Evolutionary conservation across 768 basidiomycete species (phyloP), one percentile per base, ranked within the genome.

Genomic region (Collybia mongolica): DNA sequence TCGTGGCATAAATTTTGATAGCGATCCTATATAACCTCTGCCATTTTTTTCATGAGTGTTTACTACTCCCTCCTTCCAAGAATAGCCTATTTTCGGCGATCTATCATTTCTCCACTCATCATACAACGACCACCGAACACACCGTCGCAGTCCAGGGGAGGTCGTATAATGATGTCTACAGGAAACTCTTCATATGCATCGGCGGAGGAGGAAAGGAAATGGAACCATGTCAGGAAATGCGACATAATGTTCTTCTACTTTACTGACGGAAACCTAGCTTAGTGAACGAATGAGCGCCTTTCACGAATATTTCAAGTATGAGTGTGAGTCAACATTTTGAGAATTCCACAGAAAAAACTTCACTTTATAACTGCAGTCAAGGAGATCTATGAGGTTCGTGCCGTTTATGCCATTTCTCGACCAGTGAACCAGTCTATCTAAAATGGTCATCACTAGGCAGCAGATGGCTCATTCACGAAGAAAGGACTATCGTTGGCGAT

Each of bases 391-490:
- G 48, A 49, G 28, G 48, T 42, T 15, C 11, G 39, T 22, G 29
- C 28, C 11, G 15, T 41, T 12, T 14, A 19, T n/a, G n/a, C n/a
- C n/a, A n/a, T 11, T 18, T 22, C 18, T 26, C 36, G 26, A 17
- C 41, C 29, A 32, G 14, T 32, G 14, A 32, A 12, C 14, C 11
- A 9, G 11, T 32, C 11, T 32, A 28, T 32, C 32, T 32, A 32
- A 32, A 12, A 6, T 32, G 6, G 11, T 3, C 14, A 3, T 14
- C 32, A 3, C 32, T 32, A 82, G 81, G 64, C 79, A 1, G 76
- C 79, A 36, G 79, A 82, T 60, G 77, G 77, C 11, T 73, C 76
- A 1, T 81, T 75, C 59, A 65, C 58, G 32, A 59, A 65, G 20
- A 66, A 62, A 19, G 76, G 75, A 8, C 63, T 78, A 58, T 70